Conservation (phyloP, 148 eudicot genomes). For the Spergularia marina region DNA sequence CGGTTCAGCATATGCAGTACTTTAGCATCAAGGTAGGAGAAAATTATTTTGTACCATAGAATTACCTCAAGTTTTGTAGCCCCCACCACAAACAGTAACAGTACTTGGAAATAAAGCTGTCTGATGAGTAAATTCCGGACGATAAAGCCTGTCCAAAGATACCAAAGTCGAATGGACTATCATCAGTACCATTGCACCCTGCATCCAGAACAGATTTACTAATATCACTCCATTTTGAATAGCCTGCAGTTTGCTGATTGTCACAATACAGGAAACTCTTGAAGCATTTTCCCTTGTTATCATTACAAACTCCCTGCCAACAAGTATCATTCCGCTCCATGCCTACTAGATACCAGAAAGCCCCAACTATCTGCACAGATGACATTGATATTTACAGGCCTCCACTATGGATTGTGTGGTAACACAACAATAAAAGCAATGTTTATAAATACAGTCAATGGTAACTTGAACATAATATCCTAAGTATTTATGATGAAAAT, state of each 20-base stretch:
- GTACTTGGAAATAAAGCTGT: constrained; percentile 57
- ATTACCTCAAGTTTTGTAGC: constrained; percentile 80
- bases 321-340: constrained; percentile 75
- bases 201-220: constrained; percentile 36
- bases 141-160: constrained; percentile 74
- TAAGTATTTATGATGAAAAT: background rate
- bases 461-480: background rate
- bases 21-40: background rate
- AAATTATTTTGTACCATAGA: background rate
- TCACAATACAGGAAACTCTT: constrained; percentile 64
- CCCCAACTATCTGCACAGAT: constrained; percentile 74
- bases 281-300: constrained; percentile 22
- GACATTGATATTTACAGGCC: background rate
- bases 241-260: constrained; percentile 40
- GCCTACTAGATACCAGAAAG: constrained; percentile 76
- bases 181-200: constrained; percentile 39
- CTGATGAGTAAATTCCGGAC: constrained; percentile 60
- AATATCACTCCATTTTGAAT: constrained; percentile 39
- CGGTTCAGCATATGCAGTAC: background rate
- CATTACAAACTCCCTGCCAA: constrained; percentile 67
- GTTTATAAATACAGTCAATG: background rate
- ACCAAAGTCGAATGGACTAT: constrained; percentile 74
- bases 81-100: constrained; percentile 98
- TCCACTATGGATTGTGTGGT: background rate
- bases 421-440: background rate